A percentile compares a stretch with the other conserved stretches of the same genome.
These are phyloP conservation scores for Kandelia obovata DNA, from an alignment of 345 rosid species.

Conservation along the genomic window DNA sequence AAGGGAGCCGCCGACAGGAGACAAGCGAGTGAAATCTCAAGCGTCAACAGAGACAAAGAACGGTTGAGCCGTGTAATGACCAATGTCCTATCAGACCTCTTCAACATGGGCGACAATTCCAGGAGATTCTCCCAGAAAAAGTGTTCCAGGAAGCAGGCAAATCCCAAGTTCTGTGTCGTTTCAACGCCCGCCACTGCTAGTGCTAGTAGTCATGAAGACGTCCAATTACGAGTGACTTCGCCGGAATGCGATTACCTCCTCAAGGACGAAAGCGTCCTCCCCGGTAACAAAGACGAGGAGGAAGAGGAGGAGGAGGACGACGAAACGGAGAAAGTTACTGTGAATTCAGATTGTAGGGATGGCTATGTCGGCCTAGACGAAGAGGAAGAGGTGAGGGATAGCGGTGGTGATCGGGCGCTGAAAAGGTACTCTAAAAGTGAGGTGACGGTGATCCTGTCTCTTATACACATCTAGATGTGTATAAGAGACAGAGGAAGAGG, in stretches of 20 bases:
- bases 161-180: conserved; percentile 58
- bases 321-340: conserved; percentile 21
- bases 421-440: conserved; percentile 85
- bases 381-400: conserved; percentile 33
- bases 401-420: conserved; percentile 42
- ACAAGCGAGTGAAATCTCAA: conserved; percentile 16
- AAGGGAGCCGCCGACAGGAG: conserved; percentile 15
- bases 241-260: conserved; percentile 13
- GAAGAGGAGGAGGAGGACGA: conserved; percentile 22
- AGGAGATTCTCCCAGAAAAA: conserved; percentile 36
- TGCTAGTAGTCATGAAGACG: not conserved
- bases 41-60: conserved; percentile 23
- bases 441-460: conserved; percentile 86
- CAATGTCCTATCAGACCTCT: conserved; percentile 77
- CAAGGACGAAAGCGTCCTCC: conserved; percentile 27
- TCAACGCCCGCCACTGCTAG: conserved; percentile 18
- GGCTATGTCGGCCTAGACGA: conserved; percentile 20
- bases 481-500: conserved; percentile 33
- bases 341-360: conserved; percentile 18
- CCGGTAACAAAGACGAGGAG: conserved; percentile 25
- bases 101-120: conserved; percentile 46
- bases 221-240: not conserved
- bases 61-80: conserved; percentile 57
- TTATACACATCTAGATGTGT: no score
- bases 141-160: conserved; percentile 65